Evolutionary conservation across 176 grass and related monocot genomes (phyloP).

Genomic region (Avena insularis): DNA sequence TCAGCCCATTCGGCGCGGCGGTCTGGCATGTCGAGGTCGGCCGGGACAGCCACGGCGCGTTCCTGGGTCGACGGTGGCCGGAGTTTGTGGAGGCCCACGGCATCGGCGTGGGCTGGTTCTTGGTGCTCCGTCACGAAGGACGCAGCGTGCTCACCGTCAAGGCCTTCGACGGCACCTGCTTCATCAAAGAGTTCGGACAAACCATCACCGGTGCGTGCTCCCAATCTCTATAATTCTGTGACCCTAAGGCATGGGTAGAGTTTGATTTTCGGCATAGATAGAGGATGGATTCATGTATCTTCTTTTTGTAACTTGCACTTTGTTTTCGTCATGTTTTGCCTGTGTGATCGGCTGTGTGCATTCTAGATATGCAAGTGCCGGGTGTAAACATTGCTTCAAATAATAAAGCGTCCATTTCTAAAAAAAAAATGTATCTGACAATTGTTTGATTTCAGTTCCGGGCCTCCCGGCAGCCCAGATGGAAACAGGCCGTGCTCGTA

Average conservation of each 20-base stretch:
- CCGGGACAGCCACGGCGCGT: constrained; percentile 33
- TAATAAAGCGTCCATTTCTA: too few species aligned
- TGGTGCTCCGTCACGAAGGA: constrained; percentile 37
- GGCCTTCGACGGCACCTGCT: constrained; percentile 37
- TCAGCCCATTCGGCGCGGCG: constrained; percentile 37
- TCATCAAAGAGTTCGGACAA: constrained; percentile 33
- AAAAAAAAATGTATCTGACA: not conserved
- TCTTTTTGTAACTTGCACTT: too few species aligned
- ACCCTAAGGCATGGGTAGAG: too few species aligned
- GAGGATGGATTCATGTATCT: too few species aligned
- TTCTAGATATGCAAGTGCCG: too few species aligned
- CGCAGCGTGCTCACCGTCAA: constrained; percentile 27
- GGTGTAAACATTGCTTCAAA: too few species aligned
- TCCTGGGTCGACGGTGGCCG: constrained; percentile 41
- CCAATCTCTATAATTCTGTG: not conserved
- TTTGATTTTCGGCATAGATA: too few species aligned
- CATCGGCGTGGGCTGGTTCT: constrained; percentile 30
- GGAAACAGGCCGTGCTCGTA: not conserved
- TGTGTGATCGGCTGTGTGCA: too few species aligned
- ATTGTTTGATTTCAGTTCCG: not conserved
- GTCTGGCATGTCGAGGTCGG: constrained; percentile 30
- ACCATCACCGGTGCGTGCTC: not conserved
- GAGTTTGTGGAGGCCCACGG: constrained; percentile 44
- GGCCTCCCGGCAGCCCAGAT: not conserved
- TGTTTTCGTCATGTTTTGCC: too few species aligned